Conservation (phyloP, 108 stramenopile species). For the Discostella stelligeroides region DNA sequence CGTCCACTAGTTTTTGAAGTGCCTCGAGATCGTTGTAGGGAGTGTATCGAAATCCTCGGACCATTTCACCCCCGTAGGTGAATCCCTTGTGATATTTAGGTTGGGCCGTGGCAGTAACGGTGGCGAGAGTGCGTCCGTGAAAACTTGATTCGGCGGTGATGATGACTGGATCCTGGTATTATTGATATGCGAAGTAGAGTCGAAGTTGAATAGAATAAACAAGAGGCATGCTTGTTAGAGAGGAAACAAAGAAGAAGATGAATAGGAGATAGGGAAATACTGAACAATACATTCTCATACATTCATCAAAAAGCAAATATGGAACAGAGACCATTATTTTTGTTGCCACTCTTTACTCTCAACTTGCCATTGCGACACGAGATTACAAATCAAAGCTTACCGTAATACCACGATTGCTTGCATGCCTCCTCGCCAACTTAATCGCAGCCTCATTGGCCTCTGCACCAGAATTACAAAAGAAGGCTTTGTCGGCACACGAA, state of each 20-base stretch:
- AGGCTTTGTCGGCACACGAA: slow-evolving; percentile 91
- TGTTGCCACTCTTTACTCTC: too few relatives aligned
- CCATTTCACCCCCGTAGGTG: slow-evolving; percentile 85
- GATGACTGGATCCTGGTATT: slow-evolving; percentile 84
- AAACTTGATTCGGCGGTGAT: slow-evolving; percentile 92
- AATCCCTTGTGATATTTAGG: slow-evolving; percentile 96
- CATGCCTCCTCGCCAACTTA: slow-evolving; percentile 92
- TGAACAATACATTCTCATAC: too few relatives aligned
- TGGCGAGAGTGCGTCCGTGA: slow-evolving; percentile 95
- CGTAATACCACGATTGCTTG: slow-evolving; percentile 72
- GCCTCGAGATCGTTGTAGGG: slow-evolving; percentile 89
- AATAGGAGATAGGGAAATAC: too few relatives aligned
- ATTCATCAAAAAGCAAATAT: too few relatives aligned
- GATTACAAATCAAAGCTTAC: slow-evolving; percentile 36
- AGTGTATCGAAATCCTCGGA: slow-evolving; percentile 87
- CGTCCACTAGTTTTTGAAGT: slow-evolving; percentile 71
- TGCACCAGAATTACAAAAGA: slow-evolving; percentile 98
- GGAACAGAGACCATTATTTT: too few relatives aligned
- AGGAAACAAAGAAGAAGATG: too few relatives aligned
- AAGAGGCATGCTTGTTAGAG: too few relatives aligned
- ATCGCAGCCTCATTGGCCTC: slow-evolving; percentile 98
- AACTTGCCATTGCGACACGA: background rate
- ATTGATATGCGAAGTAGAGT: too few relatives aligned
- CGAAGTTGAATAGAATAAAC: too few relatives aligned
- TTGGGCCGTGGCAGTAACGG: slow-evolving; percentile 95